Evolutionary conservation across 106 monocot genomes (phyloP), one percentile per base, ranked within the genome.

Genomic region (Dendrobium officinale): DNA sequence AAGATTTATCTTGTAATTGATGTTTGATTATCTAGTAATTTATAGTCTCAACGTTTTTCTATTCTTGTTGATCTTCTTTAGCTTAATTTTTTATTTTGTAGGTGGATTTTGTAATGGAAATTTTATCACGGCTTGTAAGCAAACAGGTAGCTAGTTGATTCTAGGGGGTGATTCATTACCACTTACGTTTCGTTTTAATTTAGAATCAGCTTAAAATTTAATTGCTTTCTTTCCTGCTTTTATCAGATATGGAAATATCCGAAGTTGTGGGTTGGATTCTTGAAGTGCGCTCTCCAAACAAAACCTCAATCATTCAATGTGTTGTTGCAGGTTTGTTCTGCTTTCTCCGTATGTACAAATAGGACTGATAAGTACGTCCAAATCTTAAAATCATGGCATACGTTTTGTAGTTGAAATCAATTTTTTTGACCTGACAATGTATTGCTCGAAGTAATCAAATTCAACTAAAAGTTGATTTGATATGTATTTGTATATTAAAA

Each of bases 61-160:
- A n/a, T n/a, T 47, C 22, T 18, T 78, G 77, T 44, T 79, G 49
- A 19, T 73, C 4, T 77, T 22, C 20, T 80, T 55, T 58, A n/a
- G 18, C 56, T 82, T 24, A 29, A 31, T 55, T 83, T 33, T 27
- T 78, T 85, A 47, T 80, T 76, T 81, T 92, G 74, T 73, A 98
- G 98, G 88, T 92, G 73, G 98, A 92, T 68, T 98, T 98, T 91
- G 89, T 95, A 73, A 92, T 98, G 94, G 98, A 98, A 70, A 98
- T 98, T 72, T 86, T 98, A 26, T 92, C 89, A 19, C 83, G 92
- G 29, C 98, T 98, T 81, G 88, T 98, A 45, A 98, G 74, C 88
- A 98, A 98, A 51, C 98, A 98, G 92, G 98, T 97, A 75, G 1
- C 41, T 73, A 9, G 40, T 58, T 56, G 17, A 59, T 31, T 24